phyloP scores from a whole-genome alignment of 2,329 filamentous ascomycete genomes.

The Leptographium flavum region DNA sequence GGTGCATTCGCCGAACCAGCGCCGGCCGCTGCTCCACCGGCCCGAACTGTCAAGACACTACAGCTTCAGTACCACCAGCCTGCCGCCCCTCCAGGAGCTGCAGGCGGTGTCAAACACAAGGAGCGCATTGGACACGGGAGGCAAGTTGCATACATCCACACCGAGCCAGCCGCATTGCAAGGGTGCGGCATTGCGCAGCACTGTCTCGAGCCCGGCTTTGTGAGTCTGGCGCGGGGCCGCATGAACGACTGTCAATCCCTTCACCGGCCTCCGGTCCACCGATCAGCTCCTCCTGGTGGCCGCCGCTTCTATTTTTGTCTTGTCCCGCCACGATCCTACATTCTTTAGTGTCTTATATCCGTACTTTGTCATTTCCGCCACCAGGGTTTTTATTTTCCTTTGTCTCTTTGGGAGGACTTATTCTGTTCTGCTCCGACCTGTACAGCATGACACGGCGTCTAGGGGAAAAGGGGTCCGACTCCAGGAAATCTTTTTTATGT shows the following conservation, averaged over 20 bases:
- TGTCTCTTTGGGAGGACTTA: not conserved
- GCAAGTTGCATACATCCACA: too few relatives aligned
- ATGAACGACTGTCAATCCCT: too few relatives aligned
- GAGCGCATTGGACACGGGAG: too few relatives aligned
- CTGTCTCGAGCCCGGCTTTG: too few relatives aligned
- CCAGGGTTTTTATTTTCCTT: not conserved
- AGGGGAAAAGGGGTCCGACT: not conserved
- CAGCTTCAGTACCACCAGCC: not conserved
- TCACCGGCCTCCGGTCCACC: too few relatives aligned
- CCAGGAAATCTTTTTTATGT: slow-evolving; percentile 1
- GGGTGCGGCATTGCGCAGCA: too few relatives aligned
- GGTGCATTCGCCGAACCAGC: slow-evolving; percentile 3
- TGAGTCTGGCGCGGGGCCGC: too few relatives aligned
- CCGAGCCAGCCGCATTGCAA: too few relatives aligned
- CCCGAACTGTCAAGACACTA: not conserved
- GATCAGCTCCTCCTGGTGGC: not conserved
- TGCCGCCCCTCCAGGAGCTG: not conserved
- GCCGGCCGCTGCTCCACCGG: not conserved
- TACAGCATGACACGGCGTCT: slow-evolving; percentile 8
- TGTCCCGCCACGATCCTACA: not conserved
- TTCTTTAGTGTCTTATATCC: not conserved
- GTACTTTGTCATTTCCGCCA: not conserved
- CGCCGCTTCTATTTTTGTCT: not conserved
- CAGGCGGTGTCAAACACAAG: not conserved
- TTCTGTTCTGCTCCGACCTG: not conserved